These are phyloP conservation scores for Penicillium psychrofluorescens DNA, from an alignment of 495 filamentous ascomycete genomes.

Conservation along the genomic window DNA sequence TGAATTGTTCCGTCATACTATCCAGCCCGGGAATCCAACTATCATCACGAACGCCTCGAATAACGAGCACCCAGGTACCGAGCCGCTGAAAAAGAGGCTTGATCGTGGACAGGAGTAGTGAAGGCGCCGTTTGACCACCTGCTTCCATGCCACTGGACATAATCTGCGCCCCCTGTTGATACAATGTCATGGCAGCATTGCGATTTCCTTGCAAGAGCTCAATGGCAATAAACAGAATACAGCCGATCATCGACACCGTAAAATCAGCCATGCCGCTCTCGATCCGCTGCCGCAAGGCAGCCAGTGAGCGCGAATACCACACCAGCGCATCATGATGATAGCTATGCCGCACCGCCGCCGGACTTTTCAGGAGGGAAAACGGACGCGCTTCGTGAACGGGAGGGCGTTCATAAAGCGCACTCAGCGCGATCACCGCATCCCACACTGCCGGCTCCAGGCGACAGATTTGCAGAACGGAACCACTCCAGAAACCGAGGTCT, in stretches of 20 bases:
- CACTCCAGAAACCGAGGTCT: slow-evolving; percentile 12
- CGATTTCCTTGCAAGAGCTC: slow-evolving; percentile 45
- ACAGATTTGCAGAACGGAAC: slow-evolving; percentile 13
- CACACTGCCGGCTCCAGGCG: slow-evolving; percentile 14
- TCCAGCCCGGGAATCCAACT: not conserved
- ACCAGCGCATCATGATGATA: slow-evolving; percentile 13
- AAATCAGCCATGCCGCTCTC: slow-evolving; percentile 21
- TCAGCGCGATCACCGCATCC: slow-evolving; percentile 18
- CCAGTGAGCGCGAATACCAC: slow-evolving; percentile 43
- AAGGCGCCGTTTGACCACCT: not conserved
- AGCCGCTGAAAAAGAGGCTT: slow-evolving; percentile 11
- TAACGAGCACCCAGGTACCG: slow-evolving; percentile 7
- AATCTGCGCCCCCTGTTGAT: slow-evolving; percentile 26
- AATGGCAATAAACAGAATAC: slow-evolving; percentile 47
- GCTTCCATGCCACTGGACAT: slow-evolving; percentile 1
- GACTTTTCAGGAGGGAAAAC: slow-evolving; percentile 8
- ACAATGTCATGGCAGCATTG: slow-evolving; percentile 33
- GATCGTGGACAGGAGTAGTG: slow-evolving; percentile 2
- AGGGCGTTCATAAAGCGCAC: slow-evolving; percentile 13
- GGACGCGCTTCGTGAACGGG: slow-evolving; percentile 10
- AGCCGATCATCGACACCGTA: slow-evolving; percentile 37
- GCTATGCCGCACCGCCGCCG: slow-evolving; percentile 5
- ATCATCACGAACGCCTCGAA: not conserved
- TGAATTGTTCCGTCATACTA: not conserved
- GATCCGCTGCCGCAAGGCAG: slow-evolving; percentile 21